Evolutionary conservation across 306 rosid genomes (phyloP).

Genomic region (Trifolium pratense): DNA sequence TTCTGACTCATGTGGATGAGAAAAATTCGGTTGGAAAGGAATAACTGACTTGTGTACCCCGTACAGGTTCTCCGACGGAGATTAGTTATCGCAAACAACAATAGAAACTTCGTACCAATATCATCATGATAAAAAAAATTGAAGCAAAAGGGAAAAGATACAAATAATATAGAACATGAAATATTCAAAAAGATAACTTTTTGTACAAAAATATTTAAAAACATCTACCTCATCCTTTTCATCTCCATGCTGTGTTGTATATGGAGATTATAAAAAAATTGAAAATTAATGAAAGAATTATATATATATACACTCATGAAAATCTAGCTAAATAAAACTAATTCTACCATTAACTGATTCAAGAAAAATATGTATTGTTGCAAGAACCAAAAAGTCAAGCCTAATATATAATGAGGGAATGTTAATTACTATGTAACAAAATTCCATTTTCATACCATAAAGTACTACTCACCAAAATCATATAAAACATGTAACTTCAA

Average conservation of each 20-base stretch:
- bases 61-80: no score
- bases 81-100: no score
- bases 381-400: not conserved
- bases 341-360: not conserved
- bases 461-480: not conserved
- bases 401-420: not conserved
- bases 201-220: not conserved
- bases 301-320: no score
- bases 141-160: not conserved
- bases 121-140: no score
- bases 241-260: not conserved
- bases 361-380: not conserved
- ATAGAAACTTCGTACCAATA: no score
- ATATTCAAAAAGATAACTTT: not conserved
- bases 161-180: not conserved
- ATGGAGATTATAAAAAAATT: no score
- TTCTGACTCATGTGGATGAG: no score
- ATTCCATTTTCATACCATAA: not conserved
- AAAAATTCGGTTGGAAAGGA: no score
- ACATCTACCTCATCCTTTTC: not conserved
- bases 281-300: not conserved
- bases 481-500: not conserved
- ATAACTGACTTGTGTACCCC: no score
- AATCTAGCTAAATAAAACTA: no score
- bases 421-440: not conserved